Percentiles rank a stretch among this genome's conserved stretches.
Conservation (phyloP, 257 asterid genomes). For the Scutellaria minor region DNA sequence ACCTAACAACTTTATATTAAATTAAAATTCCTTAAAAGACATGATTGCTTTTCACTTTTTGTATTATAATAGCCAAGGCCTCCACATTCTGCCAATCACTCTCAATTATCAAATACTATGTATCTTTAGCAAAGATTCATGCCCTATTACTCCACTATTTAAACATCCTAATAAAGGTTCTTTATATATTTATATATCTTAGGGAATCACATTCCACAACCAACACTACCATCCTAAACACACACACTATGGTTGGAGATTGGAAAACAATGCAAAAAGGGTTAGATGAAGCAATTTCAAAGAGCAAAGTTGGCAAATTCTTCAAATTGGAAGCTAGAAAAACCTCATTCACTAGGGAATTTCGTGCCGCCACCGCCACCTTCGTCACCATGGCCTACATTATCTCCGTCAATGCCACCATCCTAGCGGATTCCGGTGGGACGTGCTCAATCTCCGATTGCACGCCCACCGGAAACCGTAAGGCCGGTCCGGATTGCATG, state of each 20-base stretch:
- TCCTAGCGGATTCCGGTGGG: conserved; percentile 69
- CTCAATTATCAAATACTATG: conserved; percentile 29
- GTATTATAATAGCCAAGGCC: conserved; percentile 30
- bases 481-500: too few species aligned
- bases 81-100: conserved; percentile 42
- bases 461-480: conserved; percentile 21
- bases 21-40: conserved; percentile 51
- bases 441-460: conserved; percentile 61
- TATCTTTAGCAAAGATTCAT: conserved; percentile 27
- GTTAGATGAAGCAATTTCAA: conserved; percentile 51
- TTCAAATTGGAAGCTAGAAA: conserved; percentile 68
- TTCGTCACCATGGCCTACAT: conserved; percentile 85
- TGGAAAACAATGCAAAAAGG: conserved; percentile 48
- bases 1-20: conserved; percentile 36
- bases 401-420: conserved; percentile 75
- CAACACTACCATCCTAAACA: conserved; percentile 4
- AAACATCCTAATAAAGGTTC: conserved; percentile 21
- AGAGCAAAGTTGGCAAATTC: conserved; percentile 57
- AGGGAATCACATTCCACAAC: conserved; percentile 21
- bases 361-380: conserved; percentile 78
- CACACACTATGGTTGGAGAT: conserved; percentile 46
- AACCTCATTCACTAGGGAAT: conserved; percentile 51
- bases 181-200: neutral
- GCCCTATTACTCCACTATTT: conserved; percentile 2
- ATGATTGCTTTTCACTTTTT: conserved; percentile 41